Base-by-base conservation (phyloP, 208 protist genomes). In the Blastocrithidia nonstop region DNA sequence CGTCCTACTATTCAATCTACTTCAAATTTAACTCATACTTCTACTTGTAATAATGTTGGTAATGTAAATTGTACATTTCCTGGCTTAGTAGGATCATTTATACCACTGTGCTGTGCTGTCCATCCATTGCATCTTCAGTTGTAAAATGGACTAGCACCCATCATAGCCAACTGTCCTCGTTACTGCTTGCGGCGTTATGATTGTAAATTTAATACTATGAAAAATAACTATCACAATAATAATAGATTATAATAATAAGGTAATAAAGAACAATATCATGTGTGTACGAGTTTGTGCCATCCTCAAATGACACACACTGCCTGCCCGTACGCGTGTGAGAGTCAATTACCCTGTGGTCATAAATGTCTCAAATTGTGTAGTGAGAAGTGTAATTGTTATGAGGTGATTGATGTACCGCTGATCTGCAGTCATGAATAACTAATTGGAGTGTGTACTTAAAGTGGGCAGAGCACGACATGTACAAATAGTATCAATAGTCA, bases 121-220 rank as follows among this genome's bases (percentile, higher is more conserved):
- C 83, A 93, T 59, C 64, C 69, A 7, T 56, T 70, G n/a, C 73
- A 88, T 54, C 62, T 66, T 7, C 78, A 84, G 50, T 41, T 87
- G 7, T 71, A 67, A 32, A 57, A 82, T 38, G 83, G 73, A 27
- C 26, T 77, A 8, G 23, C 37, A 7, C 50, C 58, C 22, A 70
- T 84, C 3, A 42, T 57, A 16, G 28, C 66, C 0, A 42, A 26
- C 6, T 93, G 83, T 59, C 59, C 58, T 37, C 71, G 64, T 3
- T 45, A 77, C 4, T 93, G 83, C 40, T 47, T 84, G 15, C 50
- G 59, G 15, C 48, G 50, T 7, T 85, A 75, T 59, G 44, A 50
- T 23, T 93, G 83, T 46, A 56, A 63, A 25, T 33, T 54, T 7
- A 55, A 47, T 3, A n/a, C n/a, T n/a, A n/a, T n/a, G n/a, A n/a